phyloP scores from a whole-genome alignment of 192 early-diverging fungal species.

The Backusella tuberculispora region DNA sequence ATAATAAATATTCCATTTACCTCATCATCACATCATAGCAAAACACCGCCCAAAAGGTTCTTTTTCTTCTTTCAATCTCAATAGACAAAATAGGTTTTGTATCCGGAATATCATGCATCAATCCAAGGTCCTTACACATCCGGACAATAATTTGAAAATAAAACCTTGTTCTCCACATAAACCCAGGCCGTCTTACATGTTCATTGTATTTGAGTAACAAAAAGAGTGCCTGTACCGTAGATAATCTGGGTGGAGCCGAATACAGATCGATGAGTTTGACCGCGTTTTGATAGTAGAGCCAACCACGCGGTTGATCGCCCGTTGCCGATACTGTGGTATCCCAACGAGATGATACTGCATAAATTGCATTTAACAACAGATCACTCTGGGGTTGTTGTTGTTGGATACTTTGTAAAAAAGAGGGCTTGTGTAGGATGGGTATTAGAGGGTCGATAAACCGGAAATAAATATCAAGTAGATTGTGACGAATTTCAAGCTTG shows the following conservation, averaged over 20 bases:
- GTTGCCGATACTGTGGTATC: not conserved
- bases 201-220: conserved; percentile 59
- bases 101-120: not conserved
- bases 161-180: conserved; percentile 54
- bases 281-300: conserved; percentile 23
- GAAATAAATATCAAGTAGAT: conserved; percentile 47
- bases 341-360: conserved; percentile 13
- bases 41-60: conserved; percentile 24
- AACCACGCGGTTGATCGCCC: conserved; percentile 16
- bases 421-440: conserved; percentile 47
- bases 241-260: conserved; percentile 44
- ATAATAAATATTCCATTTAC: conserved; percentile 1
- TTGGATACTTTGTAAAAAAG: not conserved
- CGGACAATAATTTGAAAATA: conserved; percentile 36
- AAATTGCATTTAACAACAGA: conserved; percentile 20
- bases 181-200: conserved; percentile 46
- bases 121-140: conserved; percentile 19
- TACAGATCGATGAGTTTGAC: conserved; percentile 39
- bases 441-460: conserved; percentile 47
- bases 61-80: conserved; percentile 23
- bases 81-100: not conserved
- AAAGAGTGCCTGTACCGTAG: conserved; percentile 49
- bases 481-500: not conserved
- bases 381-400: not conserved
- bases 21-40: conserved; percentile 32